Evolutionary conservation across 129 eudicot species (phyloP), one percentile per base, ranked within the genome.

Genomic region (Saposhnikovia divaricata): DNA sequence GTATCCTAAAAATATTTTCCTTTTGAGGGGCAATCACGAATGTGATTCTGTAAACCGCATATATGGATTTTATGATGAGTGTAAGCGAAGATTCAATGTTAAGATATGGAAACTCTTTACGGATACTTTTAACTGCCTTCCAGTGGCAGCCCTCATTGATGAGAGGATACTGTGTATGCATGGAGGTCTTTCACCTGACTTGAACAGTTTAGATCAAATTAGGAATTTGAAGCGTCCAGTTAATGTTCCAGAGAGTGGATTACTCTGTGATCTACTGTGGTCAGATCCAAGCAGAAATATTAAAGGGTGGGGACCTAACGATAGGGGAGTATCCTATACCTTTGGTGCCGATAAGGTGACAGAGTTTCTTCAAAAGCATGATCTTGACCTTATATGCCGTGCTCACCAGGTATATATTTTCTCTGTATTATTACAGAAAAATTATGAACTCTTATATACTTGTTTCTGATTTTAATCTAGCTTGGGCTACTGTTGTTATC

Each of bases 271-370:
- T 80, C 85, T 90, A 48, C 81, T 90, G 3, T 90, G 95, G 95
- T 88, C 92, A 16, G 95, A 90, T 86, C 95, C 95, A 7, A 77
- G 84, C 70, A 80, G 15, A 15, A 91, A 90, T 28, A 83, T 87
- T 69, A 86, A 84, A 63, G 94, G 91, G 61, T 90, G 94, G 94
- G 94, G 94, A 27, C 77, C 85, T 84, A 90, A 88, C 57, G 92
- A 90, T 81, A 86, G 95, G 80, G 95, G 95, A 19, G 92, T 90
- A 48, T 90, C 95, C 6, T 90, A 79, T 77, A 90, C 93, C 42
- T 90, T 90, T 84, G 91, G 91, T 9, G 79, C 90, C 23, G 94
- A 90, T 86, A 77, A 79, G 78, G 95, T 90, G 50, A 81, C 87
- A 1, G 87, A 88, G 74, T 90, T 86, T 84, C 85, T 90, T n/a